Percentiles rank a stretch among this genome's conserved stretches.
phyloP scores from a whole-genome alignment of 2,329 filamentous ascomycete genomes.

The Ilyonectria robusta region DNA sequence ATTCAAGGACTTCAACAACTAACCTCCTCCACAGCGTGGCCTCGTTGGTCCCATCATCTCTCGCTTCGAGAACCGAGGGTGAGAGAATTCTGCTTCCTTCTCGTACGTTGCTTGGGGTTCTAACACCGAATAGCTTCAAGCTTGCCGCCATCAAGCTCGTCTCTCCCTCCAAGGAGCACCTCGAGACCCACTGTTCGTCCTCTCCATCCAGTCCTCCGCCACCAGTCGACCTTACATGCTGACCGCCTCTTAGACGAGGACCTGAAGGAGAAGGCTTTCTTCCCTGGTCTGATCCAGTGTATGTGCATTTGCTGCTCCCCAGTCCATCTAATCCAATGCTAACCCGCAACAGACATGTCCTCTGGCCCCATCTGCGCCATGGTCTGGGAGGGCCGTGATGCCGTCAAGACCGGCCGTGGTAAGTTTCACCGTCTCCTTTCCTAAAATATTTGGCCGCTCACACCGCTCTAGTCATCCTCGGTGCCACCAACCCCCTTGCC shows the following conservation, averaged over 20 bases:
- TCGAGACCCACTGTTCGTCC: constrained; percentile 90
- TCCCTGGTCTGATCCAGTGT: constrained; percentile 94
- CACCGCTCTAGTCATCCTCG: constrained; percentile 79
- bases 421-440: constrained; percentile 56
- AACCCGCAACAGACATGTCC: constrained; percentile 81
- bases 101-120: constrained; percentile 30
- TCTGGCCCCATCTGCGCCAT: constrained; percentile 98
- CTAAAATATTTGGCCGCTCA: constrained; percentile 27
- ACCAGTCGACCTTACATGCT: constrained; percentile 41
- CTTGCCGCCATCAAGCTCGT: constrained; percentile 97
- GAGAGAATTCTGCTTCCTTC: constrained; percentile 51
- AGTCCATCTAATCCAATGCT: constrained; percentile 14
- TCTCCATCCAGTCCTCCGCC: constrained; percentile 17
- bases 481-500: constrained; percentile 97
- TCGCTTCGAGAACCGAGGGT: constrained; percentile 98
- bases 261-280: constrained; percentile 95
- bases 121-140: constrained; percentile 81
- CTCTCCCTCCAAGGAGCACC: constrained; percentile 91
- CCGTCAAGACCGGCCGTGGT: constrained; percentile 97
- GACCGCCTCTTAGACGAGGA: constrained; percentile 76
- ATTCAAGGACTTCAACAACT: constrained; percentile 22
- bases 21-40: constrained; percentile 78
- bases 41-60: constrained; percentile 97
- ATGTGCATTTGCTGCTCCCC: constrained; percentile 55
- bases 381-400: constrained; percentile 99